Evolutionary conservation across 768 basidiomycete genomes (phyloP), one percentile per base, ranked within the genome.

Genomic region (Tylopilus plumbeoviolaceoides): DNA sequence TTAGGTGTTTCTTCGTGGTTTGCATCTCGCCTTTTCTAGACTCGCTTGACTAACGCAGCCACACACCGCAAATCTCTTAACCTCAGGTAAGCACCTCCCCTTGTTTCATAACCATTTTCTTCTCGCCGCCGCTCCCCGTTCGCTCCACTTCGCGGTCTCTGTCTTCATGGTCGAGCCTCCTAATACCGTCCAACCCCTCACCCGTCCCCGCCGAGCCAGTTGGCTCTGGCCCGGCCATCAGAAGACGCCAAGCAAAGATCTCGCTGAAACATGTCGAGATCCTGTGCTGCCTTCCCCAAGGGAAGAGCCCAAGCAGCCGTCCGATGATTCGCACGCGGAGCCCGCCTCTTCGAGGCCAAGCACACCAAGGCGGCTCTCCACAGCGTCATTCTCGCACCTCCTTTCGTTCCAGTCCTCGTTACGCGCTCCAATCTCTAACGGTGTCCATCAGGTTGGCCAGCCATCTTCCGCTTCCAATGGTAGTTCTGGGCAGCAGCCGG

Each of bases 1-100:
- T 61, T 40, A 45, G 36, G 23, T 45, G 15, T 20, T 58, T 59
- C 45, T 35, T 46, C 49, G 48, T 51, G 56, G 53, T 56, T 35
- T 45, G 35, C 18, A 52, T 58, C 47, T 59, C 58, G 46, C 63
- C 57, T 30, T 56, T 70, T 69, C 58, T 40, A 71, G 68, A 54
- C 43, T 48, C 35, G 46, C 44, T 61, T 59, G 55, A 60, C 60
- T 54, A 63, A 69, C 62, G 52, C 63, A 63, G 67, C 67, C 69
- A 69, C 67, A 20, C 44, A 35, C 23, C 51, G 51, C 48, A 61
- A 57, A 54, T 63, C 55, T 59, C 60, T 61, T 56, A 55, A 54
- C 21, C 54, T 59, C 69, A 69, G 69, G 68, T 69, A 65, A 70
- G 65, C 60, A 50, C 44, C 50, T 31, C 48, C 47, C 55, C 51